Conservation (phyloP, 2,329 filamentous ascomycete genomes). For the Cercospora sojina region DNA sequence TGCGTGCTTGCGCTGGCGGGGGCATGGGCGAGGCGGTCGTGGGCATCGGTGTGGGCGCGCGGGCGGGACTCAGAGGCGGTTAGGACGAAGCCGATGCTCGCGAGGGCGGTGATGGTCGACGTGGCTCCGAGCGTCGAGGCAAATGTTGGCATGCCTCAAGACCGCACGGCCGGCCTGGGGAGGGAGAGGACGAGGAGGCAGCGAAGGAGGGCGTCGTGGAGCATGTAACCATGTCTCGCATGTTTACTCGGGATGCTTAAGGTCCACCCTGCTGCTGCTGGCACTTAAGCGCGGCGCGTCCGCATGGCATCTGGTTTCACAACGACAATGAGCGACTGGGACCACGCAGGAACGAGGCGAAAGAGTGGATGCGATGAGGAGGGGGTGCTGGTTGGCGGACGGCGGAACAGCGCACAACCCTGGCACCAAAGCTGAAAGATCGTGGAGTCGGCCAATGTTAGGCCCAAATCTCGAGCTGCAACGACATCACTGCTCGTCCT, state of each 20-base stretch:
- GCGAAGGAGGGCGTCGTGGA: not conserved
- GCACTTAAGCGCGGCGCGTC: not conserved
- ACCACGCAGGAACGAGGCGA: not conserved
- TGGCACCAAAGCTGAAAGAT: not conserved
- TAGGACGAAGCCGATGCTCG: conserved; percentile 8
- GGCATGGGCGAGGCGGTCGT: not conserved
- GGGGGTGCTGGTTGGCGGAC: not conserved
- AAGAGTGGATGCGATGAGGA: not conserved
- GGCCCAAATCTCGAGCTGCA: not conserved
- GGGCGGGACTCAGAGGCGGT: not conserved
- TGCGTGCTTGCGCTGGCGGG: conserved; percentile 4
- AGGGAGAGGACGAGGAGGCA: not conserved
- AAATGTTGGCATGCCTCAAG: conserved; percentile 14
- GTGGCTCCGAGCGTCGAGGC: conserved; percentile 12
- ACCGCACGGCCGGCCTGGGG: conserved; percentile 1
- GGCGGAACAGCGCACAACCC: not conserved
- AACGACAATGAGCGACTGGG: conserved; percentile 13
- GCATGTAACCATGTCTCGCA: conserved; percentile 12
- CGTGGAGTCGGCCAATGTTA: not conserved
- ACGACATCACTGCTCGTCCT: not conserved
- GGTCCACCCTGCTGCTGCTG: conserved; percentile 1
- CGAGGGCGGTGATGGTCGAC: conserved; percentile 10
- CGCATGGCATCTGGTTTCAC: conserved; percentile 14
- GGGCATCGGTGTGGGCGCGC: not conserved
- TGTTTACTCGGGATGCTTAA: not conserved